Evolutionary conservation across 176 grass and related monocot species (phyloP), one percentile per base, ranked within the genome.

Genomic region (Eleusine indica): DNA sequence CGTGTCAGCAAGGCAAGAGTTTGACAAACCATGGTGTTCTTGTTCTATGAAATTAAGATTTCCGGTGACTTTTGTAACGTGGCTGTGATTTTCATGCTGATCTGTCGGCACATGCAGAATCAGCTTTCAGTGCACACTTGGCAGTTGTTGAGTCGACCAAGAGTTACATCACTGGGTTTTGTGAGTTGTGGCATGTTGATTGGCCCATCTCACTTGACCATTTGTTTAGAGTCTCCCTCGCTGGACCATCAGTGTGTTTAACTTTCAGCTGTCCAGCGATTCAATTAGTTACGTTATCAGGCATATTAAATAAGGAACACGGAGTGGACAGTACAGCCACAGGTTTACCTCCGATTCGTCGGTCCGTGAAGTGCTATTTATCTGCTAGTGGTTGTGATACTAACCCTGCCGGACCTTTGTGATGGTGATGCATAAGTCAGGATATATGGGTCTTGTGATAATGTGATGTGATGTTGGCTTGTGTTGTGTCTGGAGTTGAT

Each of bases 151-250:
- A 84, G 51, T 53, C 2, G 61, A 61, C 68, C 25, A 41, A 13
- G n/a, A 35, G 82, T 76, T 77, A 75, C 82, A 85, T 76, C 77
- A 44, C 1, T 25, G 76, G 2, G 30, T 21, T 16, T 22, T 62
- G 44, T 52, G 70, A 63, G 71, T 35, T 84, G 76, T 70, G 77
- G 30, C 35, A 53, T 70, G 15, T 15, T 57, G 16, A 76, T 84
- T 80, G 63, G 82, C 14, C 47, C 46, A 73, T 57, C 17, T 40
- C 74, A 16, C 13, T 41, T 66, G 12, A 39, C 13, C 80, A 70
- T 41, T 73, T 52, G 49, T 17, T 52, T 52, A 52, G 49, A 17
- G 49, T 16, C 49, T 52, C 49, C 13, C 13, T 52, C 13, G 16
- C 49, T 52, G 15, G 49, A 52, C 49, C 53, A 6, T 66, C 58